Base-by-base conservation (phyloP, 1,284 basidiomycete species). In the Leccinum pachyderme region DNA sequence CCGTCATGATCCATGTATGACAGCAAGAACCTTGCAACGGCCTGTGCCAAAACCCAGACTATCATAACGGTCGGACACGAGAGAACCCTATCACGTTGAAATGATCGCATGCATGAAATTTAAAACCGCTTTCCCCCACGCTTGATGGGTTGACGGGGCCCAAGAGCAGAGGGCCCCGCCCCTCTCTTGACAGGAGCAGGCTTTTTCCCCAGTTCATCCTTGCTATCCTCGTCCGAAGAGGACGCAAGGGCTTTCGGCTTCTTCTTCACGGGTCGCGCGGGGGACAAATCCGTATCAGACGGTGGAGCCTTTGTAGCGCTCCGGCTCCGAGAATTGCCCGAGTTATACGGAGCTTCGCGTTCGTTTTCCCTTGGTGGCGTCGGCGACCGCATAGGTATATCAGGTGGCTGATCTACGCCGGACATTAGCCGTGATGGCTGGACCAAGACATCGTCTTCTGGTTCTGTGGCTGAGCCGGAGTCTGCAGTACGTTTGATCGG, bases 71-170 rank as follows among this genome's bases (percentile, higher is more conserved):
- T 49, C 43, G 22, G 22, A 27, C n/a, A 15, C 46, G 43, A 51
- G n/a, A 33, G 54, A 49, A 41, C 13, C 32, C 32, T 27, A n/a
- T 25, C 45, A 9, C 27, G 15, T 4, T 12, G 25, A 6, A 44
- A 24, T 11, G 24, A 27, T 46, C n/a, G 45, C 27, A n/a, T 1
- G 25, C 13, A 49, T 22, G 48, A 51, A 50, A 56, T 53, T 79
- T 73, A 89, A 73, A 90, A 90, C 57, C 84, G 78, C 67, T 81
- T 86, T 25, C 81, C 85, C 37, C 84, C 84, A 61, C 88, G 80
- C 71, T 84, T 89, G 55, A 90, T 74, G 7, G 87, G 88, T 61
- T 90, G 88, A 61, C 82, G 80, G 47, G 83, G 76, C 22, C 65
- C 83, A 53, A 82, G 75, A 56, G 76, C 73, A 53, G 65, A 31